A percentile compares a stretch with the other conserved stretches of the same genome.
phyloP scores from a whole-genome alignment of 2,329 filamentous ascomycete species.

The Monilinia fructigena region DNA sequence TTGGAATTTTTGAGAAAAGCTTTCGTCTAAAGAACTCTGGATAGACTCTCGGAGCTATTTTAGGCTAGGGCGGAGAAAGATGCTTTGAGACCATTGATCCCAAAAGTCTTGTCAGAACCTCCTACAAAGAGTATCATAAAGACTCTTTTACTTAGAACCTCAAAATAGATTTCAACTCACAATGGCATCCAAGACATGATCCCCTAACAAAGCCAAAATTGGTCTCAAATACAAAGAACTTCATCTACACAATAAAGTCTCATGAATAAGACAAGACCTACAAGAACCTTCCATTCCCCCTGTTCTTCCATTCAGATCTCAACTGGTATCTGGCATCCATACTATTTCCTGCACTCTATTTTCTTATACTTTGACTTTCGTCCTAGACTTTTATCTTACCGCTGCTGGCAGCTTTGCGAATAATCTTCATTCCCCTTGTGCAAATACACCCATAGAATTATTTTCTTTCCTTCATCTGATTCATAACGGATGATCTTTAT shows the following conservation, averaged over 20 bases:
- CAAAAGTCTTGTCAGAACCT: constrained; percentile 1
- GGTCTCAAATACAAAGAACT: neutral
- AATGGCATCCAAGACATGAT: constrained; percentile 8
- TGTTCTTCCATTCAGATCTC: constrained; percentile 6
- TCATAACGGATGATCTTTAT: constrained; percentile 14
- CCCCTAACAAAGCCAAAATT: neutral
- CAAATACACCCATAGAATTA: constrained; percentile 1
- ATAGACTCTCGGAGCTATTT: neutral
- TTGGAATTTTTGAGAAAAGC: neutral
- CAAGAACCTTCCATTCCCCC: constrained; percentile 18
- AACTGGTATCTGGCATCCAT: constrained; percentile 15
- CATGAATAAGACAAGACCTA: constrained; percentile 14
- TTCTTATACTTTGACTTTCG: neutral
- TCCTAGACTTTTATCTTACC: constrained; percentile 23
- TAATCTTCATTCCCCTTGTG: constrained; percentile 20
- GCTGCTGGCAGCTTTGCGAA: constrained; percentile 35
- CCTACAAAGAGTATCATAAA: constrained; percentile 1
- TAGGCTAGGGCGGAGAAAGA: neutral
- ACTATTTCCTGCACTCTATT: constrained; percentile 1
- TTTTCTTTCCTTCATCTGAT: neutral
- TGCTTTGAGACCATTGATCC: neutral
- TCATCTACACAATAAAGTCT: constrained; percentile 6
- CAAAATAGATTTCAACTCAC: constrained; percentile 11
- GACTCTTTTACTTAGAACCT: constrained; percentile 1
- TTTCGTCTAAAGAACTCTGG: neutral